Conservation (phyloP, 2,329 filamentous ascomycete species). For the Xylariaceae sp. region DNA sequence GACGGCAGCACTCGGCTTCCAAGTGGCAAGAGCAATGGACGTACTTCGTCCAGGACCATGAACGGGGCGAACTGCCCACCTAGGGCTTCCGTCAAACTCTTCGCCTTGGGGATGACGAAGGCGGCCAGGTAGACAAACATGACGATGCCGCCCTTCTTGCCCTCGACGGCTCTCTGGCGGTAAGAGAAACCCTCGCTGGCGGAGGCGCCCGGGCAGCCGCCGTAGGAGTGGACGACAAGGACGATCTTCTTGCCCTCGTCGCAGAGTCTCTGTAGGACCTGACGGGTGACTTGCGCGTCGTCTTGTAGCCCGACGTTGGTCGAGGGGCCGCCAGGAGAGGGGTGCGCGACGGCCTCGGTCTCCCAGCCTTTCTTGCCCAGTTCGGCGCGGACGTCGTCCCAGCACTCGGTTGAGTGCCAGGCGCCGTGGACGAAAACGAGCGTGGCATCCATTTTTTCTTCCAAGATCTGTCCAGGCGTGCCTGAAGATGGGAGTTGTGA, state of each 20-base stretch:
- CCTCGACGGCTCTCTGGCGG: constrained; percentile 35
- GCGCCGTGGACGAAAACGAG: constrained; percentile 1
- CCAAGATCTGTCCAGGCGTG: not conserved
- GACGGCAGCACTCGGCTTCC: not conserved
- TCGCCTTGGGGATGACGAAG: constrained; percentile 35
- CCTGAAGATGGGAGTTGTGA: not conserved
- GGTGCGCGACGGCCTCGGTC: not conserved
- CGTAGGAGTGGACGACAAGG: constrained; percentile 11
- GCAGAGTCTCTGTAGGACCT: constrained; percentile 13
- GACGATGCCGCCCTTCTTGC: constrained; percentile 40
- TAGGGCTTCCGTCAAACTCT: constrained; percentile 24
- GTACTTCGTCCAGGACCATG: constrained; percentile 21
- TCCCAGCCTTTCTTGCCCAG: not conserved
- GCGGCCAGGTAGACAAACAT: constrained; percentile 39
- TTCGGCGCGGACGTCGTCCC: not conserved
- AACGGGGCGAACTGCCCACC: constrained; percentile 26
- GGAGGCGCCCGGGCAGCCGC: not conserved
- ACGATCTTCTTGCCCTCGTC: constrained; percentile 31
- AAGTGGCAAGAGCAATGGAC: constrained; percentile 3
- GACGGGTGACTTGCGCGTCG: constrained; percentile 18
- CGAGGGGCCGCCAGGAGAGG: not conserved
- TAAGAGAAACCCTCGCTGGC: constrained; percentile 34
- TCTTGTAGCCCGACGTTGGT: constrained; percentile 17
- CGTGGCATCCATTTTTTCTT: not conserved
- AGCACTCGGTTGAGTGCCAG: constrained; percentile 3